Evolutionary conservation across 164 flowering plant genomes (phyloP), one percentile per base, ranked within the genome.

Genomic region (Berberis thunbergii): DNA sequence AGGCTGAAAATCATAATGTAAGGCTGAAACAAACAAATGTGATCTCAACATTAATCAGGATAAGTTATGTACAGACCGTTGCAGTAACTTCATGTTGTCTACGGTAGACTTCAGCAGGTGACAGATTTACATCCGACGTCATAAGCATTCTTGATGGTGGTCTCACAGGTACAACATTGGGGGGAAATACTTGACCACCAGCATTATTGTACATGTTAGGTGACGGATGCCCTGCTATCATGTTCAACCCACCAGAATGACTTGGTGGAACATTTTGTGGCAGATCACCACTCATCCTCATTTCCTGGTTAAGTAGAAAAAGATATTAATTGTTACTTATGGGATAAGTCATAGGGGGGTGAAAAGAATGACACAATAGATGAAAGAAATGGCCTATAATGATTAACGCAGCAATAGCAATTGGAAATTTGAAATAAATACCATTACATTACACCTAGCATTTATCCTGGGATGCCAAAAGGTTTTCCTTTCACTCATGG

Each of bases 11-110:
- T n/a, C n/a, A n/a, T n/a, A n/a, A n/a, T n/a, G n/a, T n/a, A n/a
- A 26, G 26, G 26, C 26, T 26, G 26, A 26, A 26, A 26, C 26
- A 26, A 26, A 26, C 0, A 26, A 26, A 0, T 26, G 26, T 26
- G 26, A 26, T 26, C 26, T 26, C 26, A 26, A 26, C 26, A 26
- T 26, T 26, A 26, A 26, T 26, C 26, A 6, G 7, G 4, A 46
- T 59, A 7, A 44, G 1, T 6, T 8, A 12, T 38, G 4, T 3
- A 84, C 94, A 69, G 6, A 91, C 98, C 81, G 83, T 76, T 60
- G 94, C 90, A 58, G 86, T 82, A 53, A 93, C 86, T 83, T 93
- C 98, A 74, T 93, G 86, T 63, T 85, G 88, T 63, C 77, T 81
- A 53, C 91, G 73, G 68, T 86, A 93, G 59, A 67, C 73, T 60